Evolutionary conservation across 2,329 filamentous ascomycete species (phyloP).

Genomic region (Xylaria digitata): DNA sequence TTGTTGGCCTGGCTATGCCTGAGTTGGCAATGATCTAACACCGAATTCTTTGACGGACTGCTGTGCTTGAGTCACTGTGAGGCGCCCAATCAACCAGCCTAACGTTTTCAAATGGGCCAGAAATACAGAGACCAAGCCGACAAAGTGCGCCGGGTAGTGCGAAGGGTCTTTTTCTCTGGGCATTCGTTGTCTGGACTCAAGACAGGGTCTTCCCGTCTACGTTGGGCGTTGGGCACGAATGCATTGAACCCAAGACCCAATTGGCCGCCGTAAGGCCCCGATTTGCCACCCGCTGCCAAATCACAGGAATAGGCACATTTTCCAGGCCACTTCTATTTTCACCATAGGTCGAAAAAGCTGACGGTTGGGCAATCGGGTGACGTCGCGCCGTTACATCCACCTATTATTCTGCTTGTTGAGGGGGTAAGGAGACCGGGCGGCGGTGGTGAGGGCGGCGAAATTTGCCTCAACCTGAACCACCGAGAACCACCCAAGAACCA

Average conservation of each 20-base stretch:
- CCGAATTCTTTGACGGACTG: conserved; percentile 43
- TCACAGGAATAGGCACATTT: conserved; percentile 33
- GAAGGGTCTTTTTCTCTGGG: conserved; percentile 21
- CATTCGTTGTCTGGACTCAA: conserved; percentile 32
- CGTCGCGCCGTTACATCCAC: conserved; percentile 35
- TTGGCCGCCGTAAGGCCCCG: conserved; percentile 36
- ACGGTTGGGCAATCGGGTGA: conserved; percentile 42
- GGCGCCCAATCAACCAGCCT: conserved; percentile 48
- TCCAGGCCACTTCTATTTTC: conserved; percentile 28
- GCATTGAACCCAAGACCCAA: conserved; percentile 44
- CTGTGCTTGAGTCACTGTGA: conserved; percentile 49
- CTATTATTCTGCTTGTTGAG: conserved; percentile 24
- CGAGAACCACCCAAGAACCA: conserved; percentile 29
- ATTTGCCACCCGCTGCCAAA: conserved; percentile 43
- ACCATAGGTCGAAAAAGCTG: conserved; percentile 14
- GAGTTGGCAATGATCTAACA: conserved; percentile 42
- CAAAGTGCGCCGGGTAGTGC: conserved; percentile 33
- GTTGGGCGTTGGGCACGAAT: conserved; percentile 47
- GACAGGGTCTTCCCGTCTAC: conserved; percentile 38
- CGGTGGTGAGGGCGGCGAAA: conserved; percentile 19
- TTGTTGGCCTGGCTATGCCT: conserved; percentile 34
- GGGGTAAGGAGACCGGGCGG: conserved; percentile 12
- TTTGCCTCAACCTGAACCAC: conserved; percentile 32
- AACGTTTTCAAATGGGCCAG: conserved; percentile 46
- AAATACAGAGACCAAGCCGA: conserved; percentile 38